Percentiles rank a stretch among this genome's conserved stretches.
These are phyloP conservation scores for Ceratobasidium sp. DNA, from an alignment of 1,284 basidiomycete genomes.

Conservation along the genomic window DNA sequence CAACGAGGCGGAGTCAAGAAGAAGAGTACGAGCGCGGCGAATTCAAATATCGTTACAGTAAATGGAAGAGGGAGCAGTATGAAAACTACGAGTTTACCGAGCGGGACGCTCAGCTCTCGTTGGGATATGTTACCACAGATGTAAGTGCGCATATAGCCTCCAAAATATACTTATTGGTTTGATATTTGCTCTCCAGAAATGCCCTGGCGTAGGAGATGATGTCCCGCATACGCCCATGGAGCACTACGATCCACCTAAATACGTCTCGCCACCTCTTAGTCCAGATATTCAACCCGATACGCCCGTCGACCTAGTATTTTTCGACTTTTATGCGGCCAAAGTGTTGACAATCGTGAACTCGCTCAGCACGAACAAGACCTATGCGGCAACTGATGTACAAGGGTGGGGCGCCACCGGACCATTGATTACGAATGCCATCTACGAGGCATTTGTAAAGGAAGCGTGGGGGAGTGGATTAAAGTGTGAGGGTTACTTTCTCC, in stretches of 20 bases:
- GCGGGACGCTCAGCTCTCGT: constrained; percentile 63
- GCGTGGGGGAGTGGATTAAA: constrained; percentile 3
- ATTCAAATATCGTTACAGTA: constrained; percentile 30
- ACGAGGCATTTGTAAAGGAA: constrained; percentile 32
- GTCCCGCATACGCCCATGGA: constrained; percentile 70
- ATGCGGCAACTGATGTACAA: constrained; percentile 65
- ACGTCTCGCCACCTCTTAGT: constrained; percentile 70
- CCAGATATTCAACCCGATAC: constrained; percentile 62
- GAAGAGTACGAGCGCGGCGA: constrained; percentile 50
- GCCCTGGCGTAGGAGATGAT: constrained; percentile 80
- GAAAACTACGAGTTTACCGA: constrained; percentile 8
- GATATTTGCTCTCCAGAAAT: constrained; percentile 61
- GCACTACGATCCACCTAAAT: constrained; percentile 64
- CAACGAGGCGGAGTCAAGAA: constrained; percentile 67
- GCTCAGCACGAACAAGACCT: constrained; percentile 66
- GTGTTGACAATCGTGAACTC: constrained; percentile 69
- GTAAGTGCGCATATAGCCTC: constrained; percentile 60
- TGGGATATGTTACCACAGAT: constrained; percentile 81
- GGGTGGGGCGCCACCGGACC: constrained; percentile 63
- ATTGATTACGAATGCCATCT: constrained; percentile 18
- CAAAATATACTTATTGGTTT: constrained; percentile 25
- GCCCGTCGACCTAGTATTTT: constrained; percentile 76
- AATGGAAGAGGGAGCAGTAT: constrained; percentile 46
- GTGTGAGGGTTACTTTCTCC: not conserved
- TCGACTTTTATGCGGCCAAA: constrained; percentile 71